Evolutionary conservation across 768 basidiomycete genomes (phyloP), one percentile per base, ranked within the genome.

Genomic region (Boletus coccyginus): DNA sequence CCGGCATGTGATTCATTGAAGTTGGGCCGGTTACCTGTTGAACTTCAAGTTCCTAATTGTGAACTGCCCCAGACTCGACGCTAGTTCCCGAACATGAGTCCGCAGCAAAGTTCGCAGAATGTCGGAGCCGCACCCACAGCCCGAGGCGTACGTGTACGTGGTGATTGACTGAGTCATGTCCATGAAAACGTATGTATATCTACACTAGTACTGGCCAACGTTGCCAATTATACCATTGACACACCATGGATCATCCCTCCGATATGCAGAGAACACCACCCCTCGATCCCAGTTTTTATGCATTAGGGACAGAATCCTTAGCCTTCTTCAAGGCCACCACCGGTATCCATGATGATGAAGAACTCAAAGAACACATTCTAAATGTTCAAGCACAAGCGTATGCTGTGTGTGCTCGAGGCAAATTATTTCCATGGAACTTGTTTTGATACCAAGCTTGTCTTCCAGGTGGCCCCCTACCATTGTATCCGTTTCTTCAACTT

Each of bases 311-410:
- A 3, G 52, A 56, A 32, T 56, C 67, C 13, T 44, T 42, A 10
- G 57, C 45, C 7, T 75, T 75, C 53, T 64, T 75, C 52, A 70
- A 67, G 53, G 40, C 46, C 9, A 52, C 60, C 47, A 71, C 67
- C 12, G 66, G 72, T 5, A 73, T 76, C 21, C 40, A 63, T 1
- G 66, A 70, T 36, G 68, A 68, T 2, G 62, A 69, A 1, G 58
- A 60, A 42, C 62, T 76, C 52, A 73, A 63, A 56, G 43, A 56
- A 14, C 74, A 76, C 50, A 66, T 76, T 35, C 33, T 76, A 13
- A 52, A 55, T 27, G 63, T 76, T n/a, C 75, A 74, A 56, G 57
- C 48, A 32, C 65, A 67, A 53, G 74, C 73, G 2, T 74, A 69
- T 52, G 60, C 65, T 27, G 74, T 73, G 36, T 29, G 67, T 56